Evolutionary conservation across 257 asterid species (phyloP), one percentile per base, ranked within the genome.

Genomic region (Fraxinus quadrangulata): DNA sequence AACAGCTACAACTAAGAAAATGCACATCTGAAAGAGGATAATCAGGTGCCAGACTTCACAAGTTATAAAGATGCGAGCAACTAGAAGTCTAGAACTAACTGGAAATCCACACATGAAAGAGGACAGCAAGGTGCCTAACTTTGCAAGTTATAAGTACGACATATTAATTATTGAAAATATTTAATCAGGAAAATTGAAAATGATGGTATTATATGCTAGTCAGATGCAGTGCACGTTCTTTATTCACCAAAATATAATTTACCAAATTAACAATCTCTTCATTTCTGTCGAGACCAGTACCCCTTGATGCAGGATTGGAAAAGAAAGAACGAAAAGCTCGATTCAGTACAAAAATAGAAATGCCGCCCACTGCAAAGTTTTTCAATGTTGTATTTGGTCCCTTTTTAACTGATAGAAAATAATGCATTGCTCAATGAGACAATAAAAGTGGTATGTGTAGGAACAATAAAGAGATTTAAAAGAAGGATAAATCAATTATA

Each of bases 401-500:
- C 31, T 19, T 69, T 47, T 47, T 59, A 6, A 59, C 67, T 59
- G 14, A 59, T 2, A n/a, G 67, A 21, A 13, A 42, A 47, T n/a
- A 47, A 59, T 56, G 24, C n/a, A n/a, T 2, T 54, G 65, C 26
- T n/a, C 3, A 54, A 54, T 54, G 65, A 54, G 68, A 61, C 0
- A 17, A 63, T 26, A 63, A 63, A 23, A 7, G 33, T 23, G 69
- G 17, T 0, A 24, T 63, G 8, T 24, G 26, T 26, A 9, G 73
- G 78, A 54, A 59, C 40, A 59, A 31, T 45, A 36, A 51, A 36
- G 72, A 67, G 8, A 40, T 63, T 26, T 10, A 12, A 75, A 76
- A 65, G 68, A 76, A 74, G n/a, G 51, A 65, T 13, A 77, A 30
- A 73, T 73, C 68, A 79, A 72, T 65, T 63, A n/a, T 72, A 54